Base-by-base conservation (phyloP, 2,329 filamentous ascomycete species). In the Spiromastix sp. region DNA sequence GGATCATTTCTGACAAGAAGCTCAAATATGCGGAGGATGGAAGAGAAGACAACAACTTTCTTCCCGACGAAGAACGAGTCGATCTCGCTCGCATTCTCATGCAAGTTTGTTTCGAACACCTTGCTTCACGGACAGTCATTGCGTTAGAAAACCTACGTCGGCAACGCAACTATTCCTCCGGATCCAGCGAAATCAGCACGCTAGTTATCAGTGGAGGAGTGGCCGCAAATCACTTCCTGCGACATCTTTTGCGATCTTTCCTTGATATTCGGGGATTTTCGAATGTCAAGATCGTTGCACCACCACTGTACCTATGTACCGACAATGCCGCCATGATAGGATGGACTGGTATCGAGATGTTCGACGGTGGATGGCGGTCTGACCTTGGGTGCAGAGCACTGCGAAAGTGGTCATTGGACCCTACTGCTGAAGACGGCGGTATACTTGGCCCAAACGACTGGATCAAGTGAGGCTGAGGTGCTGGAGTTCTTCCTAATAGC, bases 311-410 rank as follows among this genome's bases (percentile, higher is more conserved):
- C 27, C 68, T 89, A 35, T 96, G 91, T 54, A 95, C 85, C 0
- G 91, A 98, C 52, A 96, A 98, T 58, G 91, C 91, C 9, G 85
- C 86, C 31, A 98, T 98, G 91, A 87, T 96, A 54, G 89, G 81
- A 2, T 96, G 91, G 89, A 70, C 87, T 1, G 91, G 81, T 0
- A 71, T 87, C 45, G 87, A 96, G 61, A 95, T 98, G 87, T 95
- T 74, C 51, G 72, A 82, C 56, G 75, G 73, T 1, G 87, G 89
- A 0, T 87, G 75, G 68, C 60, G 66, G 39, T 79, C 76, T 6
- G 70, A 72, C 13, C 50, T 87, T 37, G 67, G 64, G 16, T 70
- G 79, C 38, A 55, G 70, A 30, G 70, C 79, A 2, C 52, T 81
- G 30, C 68, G 71, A 30, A 82, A 77, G 54, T 94, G 86, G 86